These are phyloP conservation scores for Kalmusia sp. DNA, from an alignment of 2,329 filamentous ascomycete genomes.

Conservation along the genomic window DNA sequence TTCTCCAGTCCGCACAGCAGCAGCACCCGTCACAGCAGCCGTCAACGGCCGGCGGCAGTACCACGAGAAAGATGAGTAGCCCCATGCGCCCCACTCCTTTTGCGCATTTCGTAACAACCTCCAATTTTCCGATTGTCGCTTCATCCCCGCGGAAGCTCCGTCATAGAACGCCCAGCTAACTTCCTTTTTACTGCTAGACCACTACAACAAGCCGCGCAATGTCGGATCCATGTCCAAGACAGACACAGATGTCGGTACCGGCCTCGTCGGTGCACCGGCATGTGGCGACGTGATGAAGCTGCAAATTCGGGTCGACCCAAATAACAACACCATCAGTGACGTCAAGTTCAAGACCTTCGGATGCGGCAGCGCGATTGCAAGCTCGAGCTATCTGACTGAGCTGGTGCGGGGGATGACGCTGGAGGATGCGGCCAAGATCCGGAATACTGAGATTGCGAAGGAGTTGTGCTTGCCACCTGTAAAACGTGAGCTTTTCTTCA, in stretches of 20 bases:
- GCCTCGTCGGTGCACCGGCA: constrained; percentile 87
- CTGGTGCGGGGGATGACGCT: constrained; percentile 95
- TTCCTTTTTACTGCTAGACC: constrained; percentile 69
- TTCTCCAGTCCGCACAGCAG: constrained; percentile 53
- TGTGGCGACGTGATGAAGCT: constrained; percentile 95
- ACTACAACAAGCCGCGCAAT: constrained; percentile 81
- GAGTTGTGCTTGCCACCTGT: constrained; percentile 90
- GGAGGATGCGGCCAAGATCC: constrained; percentile 89
- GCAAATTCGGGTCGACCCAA: constrained; percentile 89
- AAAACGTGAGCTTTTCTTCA: constrained; percentile 67
- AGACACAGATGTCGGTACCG: constrained; percentile 84
- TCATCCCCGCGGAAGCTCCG: neutral
- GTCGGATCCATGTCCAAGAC: constrained; percentile 81
- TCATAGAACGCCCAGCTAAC: constrained; percentile 47
- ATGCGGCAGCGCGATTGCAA: constrained; percentile 92
- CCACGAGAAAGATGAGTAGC: constrained; percentile 70
- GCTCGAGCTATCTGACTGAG: constrained; percentile 92
- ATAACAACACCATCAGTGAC: constrained; percentile 86
- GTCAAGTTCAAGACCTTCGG: constrained; percentile 99
- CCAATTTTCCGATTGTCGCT: constrained; percentile 10
- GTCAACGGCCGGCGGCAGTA: constrained; percentile 58
- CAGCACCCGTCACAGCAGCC: constrained; percentile 50
- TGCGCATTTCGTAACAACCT: constrained; percentile 9
- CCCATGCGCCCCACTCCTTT: neutral
- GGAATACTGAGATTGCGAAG: constrained; percentile 98